phyloP scores from a whole-genome alignment of 768 basidiomycete genomes.

The Boletus eberwhitei region DNA sequence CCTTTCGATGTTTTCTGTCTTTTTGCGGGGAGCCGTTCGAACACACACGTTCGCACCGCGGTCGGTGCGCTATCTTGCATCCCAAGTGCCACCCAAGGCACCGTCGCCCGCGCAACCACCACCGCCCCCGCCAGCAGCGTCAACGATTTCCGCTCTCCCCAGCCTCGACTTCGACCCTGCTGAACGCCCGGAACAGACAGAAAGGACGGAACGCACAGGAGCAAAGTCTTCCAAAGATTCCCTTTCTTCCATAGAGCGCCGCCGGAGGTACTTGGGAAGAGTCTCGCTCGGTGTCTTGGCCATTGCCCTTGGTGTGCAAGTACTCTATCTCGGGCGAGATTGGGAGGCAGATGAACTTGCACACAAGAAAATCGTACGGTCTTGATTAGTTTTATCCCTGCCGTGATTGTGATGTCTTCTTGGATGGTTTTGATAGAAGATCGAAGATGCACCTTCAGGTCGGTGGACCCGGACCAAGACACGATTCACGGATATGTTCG shows the following conservation, averaged over 20 bases:
- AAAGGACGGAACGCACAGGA: slow-evolving; percentile 56
- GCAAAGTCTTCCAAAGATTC: slow-evolving; percentile 76
- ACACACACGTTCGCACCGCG: slow-evolving; percentile 14
- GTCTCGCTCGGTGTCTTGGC: slow-evolving; percentile 51
- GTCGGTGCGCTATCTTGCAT: slow-evolving; percentile 23
- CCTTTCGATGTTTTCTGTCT: slow-evolving; percentile 21
- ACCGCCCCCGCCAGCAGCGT: slow-evolving; percentile 3
- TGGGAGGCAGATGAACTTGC: slow-evolving; percentile 75
- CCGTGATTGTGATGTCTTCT: neutral
- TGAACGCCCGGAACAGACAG: slow-evolving; percentile 35
- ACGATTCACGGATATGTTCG: slow-evolving; percentile 64
- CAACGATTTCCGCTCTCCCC: slow-evolving; percentile 32
- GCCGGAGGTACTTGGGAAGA: slow-evolving; percentile 55
- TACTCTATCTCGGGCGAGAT: slow-evolving; percentile 69
- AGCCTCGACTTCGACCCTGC: slow-evolving; percentile 67
- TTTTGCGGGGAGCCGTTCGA: slow-evolving; percentile 23
- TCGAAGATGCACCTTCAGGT: slow-evolving; percentile 56
- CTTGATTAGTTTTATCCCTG: neutral
- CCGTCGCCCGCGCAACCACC: slow-evolving; percentile 2
- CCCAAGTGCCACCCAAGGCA: slow-evolving; percentile 17
- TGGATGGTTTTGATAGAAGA: slow-evolving; percentile 38
- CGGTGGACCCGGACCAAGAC: slow-evolving; percentile 62
- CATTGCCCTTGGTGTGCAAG: slow-evolving; percentile 53
- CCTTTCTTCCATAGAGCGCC: slow-evolving; percentile 74
- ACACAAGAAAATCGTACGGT: slow-evolving; percentile 56